A percentile compares a stretch with the other conserved stretches of the same genome.
Evolutionary conservation across 768 basidiomycete species (phyloP).

Genomic region (Sistotremastrum niveocremeum): DNA sequence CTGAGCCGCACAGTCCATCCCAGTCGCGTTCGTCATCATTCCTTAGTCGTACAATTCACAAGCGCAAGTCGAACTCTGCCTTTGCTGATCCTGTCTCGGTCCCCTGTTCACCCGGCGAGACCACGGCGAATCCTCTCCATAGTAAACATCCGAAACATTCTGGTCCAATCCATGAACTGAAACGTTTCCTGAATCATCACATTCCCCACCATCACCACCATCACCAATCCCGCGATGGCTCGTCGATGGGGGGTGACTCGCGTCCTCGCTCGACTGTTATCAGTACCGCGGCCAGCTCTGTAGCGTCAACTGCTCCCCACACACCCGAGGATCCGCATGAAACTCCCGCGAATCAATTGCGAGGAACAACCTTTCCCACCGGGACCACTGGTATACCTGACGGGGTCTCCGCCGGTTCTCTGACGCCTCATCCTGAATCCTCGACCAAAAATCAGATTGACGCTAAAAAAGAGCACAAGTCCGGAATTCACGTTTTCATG

Average conservation of each 20-base stretch:
- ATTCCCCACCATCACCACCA: constrained; percentile 42
- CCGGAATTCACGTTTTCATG: no score
- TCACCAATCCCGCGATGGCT: constrained; percentile 10
- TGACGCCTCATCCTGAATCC: constrained; percentile 10
- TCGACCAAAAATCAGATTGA: no score
- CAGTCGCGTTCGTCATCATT: background rate
- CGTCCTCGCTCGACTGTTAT: background rate
- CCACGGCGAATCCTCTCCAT: background rate
- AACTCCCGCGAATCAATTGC: constrained; percentile 21
- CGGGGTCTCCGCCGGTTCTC: constrained; percentile 15
- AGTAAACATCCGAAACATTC: constrained; percentile 23
- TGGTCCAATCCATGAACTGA: constrained; percentile 82
- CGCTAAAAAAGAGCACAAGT: no score
- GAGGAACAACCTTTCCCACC: constrained; percentile 22
- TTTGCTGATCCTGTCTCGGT: constrained; percentile 1
- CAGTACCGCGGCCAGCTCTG: background rate
- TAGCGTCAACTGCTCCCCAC: constrained; percentile 4
- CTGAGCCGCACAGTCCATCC: background rate
- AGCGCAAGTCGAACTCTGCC: background rate
- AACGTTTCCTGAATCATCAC: constrained; percentile 90
- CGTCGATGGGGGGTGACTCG: background rate
- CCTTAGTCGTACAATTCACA: background rate
- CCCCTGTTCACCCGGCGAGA: constrained; percentile 1
- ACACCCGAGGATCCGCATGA: constrained; percentile 20
- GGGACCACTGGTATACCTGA: constrained; percentile 9